Evolutionary conservation across 148 eudicot genomes (phyloP).

Genomic region (Rhododendron henanense): DNA sequence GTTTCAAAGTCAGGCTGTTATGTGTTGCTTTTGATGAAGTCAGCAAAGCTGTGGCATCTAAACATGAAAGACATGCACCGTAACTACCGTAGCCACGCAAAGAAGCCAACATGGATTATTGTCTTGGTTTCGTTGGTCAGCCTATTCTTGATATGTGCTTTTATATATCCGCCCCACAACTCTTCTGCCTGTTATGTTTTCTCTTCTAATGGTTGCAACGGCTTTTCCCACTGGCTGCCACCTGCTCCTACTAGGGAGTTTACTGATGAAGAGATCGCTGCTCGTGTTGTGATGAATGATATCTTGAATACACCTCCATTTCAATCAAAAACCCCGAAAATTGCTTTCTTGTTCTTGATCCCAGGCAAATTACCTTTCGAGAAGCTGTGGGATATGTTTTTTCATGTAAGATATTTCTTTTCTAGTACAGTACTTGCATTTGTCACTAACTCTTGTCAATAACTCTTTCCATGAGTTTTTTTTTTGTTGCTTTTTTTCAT

Average conservation of each 20-base stretch:
- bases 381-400: constrained; percentile 68
- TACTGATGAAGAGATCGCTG: constrained; percentile 57
- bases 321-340: constrained; percentile 45
- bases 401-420: constrained; percentile 42
- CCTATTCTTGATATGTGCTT: constrained; percentile 54
- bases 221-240: constrained; percentile 54
- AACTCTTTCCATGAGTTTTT: not conserved
- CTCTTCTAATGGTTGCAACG: constrained; percentile 56
- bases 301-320: constrained; percentile 39
- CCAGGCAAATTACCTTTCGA: constrained; percentile 65
- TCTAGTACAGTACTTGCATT: not conserved
- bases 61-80: constrained; percentile 62
- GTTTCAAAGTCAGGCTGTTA: constrained; percentile 10
- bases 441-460: not conserved
- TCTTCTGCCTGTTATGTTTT: constrained; percentile 58
- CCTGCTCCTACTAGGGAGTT: constrained; percentile 44
- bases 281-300: constrained; percentile 50
- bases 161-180: constrained; percentile 53
- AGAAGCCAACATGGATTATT: constrained; percentile 66
- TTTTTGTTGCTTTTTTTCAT: not conserved
- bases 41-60: constrained; percentile 49
- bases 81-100: constrained; percentile 35
- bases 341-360: constrained; percentile 75
- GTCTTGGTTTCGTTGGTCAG: constrained; percentile 50
- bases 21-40: constrained; percentile 36